These are phyloP conservation scores for Xylaria arbuscula DNA, from an alignment of 2,329 filamentous ascomycete genomes.

Conservation along the genomic window DNA sequence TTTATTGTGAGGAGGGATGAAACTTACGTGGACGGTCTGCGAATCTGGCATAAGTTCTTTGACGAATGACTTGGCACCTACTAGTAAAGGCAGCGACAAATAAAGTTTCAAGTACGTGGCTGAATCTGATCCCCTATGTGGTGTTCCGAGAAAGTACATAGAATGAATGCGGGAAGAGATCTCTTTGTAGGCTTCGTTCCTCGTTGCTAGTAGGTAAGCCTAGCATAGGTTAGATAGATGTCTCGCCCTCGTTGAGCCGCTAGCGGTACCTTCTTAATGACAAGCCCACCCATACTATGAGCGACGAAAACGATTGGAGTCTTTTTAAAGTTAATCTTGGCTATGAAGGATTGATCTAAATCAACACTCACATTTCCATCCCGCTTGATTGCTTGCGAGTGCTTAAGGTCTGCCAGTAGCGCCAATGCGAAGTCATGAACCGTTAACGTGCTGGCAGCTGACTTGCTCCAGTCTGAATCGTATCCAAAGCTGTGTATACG, in stretches of 20 bases:
- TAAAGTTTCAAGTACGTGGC: neutral
- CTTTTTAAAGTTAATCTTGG: neutral
- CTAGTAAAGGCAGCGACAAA: neutral
- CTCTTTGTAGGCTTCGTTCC: neutral
- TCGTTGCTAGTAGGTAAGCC: neutral
- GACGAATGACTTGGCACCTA: neutral
- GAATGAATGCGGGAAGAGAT: neutral
- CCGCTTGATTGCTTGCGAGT: neutral
- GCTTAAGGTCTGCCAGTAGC: neutral
- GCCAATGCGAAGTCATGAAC: neutral
- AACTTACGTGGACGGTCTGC: neutral
- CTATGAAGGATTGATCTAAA: neutral
- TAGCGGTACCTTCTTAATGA: neutral
- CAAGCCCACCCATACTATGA: neutral
- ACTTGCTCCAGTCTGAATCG: neutral
- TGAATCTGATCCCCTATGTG: neutral
- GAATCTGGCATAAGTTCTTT: neutral
- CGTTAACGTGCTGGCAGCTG: neutral
- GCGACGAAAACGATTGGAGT: neutral
- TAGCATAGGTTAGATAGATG: neutral
- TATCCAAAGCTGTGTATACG: neutral
- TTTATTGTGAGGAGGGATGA: neutral
- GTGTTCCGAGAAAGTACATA: neutral
- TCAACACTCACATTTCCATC: neutral
- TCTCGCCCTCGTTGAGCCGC: neutral